Base-by-base conservation (phyloP, 768 basidiomycete genomes). In the Boletus rex-veris region DNA sequence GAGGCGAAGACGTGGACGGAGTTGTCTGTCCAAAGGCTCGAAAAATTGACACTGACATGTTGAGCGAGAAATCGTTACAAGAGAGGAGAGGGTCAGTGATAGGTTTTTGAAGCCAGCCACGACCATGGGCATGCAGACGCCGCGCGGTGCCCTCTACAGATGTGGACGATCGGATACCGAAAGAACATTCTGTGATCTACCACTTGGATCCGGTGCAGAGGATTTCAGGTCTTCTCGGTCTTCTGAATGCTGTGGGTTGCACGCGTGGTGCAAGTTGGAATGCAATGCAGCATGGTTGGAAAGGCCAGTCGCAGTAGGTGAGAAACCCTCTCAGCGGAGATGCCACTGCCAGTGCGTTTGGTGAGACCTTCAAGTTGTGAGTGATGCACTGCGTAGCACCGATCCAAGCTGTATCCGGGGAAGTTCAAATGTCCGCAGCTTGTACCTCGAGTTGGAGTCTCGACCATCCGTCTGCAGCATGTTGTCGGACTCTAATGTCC, bases 31-130 rank as follows among this genome's bases (percentile, higher is more conserved):
- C 48, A 49, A 66, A 65, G 3, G 58, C 58, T 46, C 63, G 60
- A 41, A 66, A 54, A 15, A 66, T 50, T 0, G 64, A 64, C 14
- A 21, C 53, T 10, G 64, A 65, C 64, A 65, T 65, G 41, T 31
- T 43, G 49, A 19, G 39, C 15, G 28, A 33, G 24, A 37, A 24
- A 42, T 44, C 6, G 55, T 55, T 53, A 16, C 26, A 36, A 46
- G 40, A 18, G 41, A 44, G 37, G 28, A 16, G 28, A 16, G 14
- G 31, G 1, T 0, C 28, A 42, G 19, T 2, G 30, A 15, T 3
- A 36, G 45, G 53, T 10, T 54, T 66, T 67, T 62, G 53, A 65
- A 43, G 16, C 48, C 48, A 53, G 57, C 57, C 64, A 65, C 41
- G 18, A 45, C 44, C 31, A 18, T 4, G 44, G 48, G 5, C 64